Evolutionary conservation across 805 yeast genomes (phyloP), one percentile per base, ranked within the genome.

Genomic region (Saccharomycopsis javanensis): DNA sequence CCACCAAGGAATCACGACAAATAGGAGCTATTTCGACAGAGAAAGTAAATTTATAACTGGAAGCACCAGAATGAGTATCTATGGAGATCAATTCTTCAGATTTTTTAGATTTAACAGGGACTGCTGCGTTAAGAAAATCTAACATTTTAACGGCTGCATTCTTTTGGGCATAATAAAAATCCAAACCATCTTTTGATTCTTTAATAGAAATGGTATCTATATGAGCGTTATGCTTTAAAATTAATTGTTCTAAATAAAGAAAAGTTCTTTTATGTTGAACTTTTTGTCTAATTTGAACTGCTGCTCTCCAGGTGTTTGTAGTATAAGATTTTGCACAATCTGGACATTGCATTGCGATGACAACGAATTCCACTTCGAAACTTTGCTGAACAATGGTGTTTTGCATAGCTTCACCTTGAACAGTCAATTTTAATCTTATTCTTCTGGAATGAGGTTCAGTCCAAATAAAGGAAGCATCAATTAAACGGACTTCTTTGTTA

Each of bases 381-480:
- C 86, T 80, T 73, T 94, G 99, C 69, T 95, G 97, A 34, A 94
- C 82, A 62, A 92, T 86, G 27, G 97, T 88, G 67, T 88, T 89
- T 30, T 85, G 77, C 81, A 90, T 83, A 25, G 97, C 97, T 70
- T 94, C 99, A 63, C 97, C 97, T 72, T 92, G 98, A 31, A 94
- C 96, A 0, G 97, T 89, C 56, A 94, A 73, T 67, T 91, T 90
- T 62, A 95, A 82, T 70, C 90, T 83, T 60, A 92, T 82, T 76
- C 99, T 85, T 71, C 99, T 81, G 28, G 97, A 90, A 71, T 94
- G 99, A 2, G 99, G 99, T 74, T 94, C 99, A 0, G 99, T 94
- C 99, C 99, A 94, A 61, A 95, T 82, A 66, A 91, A 94, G 4
- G 91, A 80, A 1, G 99, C 99, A 73, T 94, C 98, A 46, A 89